phyloP scores from a whole-genome alignment of 176 grass and related monocot genomes.

The Aechmea fasciata region DNA sequence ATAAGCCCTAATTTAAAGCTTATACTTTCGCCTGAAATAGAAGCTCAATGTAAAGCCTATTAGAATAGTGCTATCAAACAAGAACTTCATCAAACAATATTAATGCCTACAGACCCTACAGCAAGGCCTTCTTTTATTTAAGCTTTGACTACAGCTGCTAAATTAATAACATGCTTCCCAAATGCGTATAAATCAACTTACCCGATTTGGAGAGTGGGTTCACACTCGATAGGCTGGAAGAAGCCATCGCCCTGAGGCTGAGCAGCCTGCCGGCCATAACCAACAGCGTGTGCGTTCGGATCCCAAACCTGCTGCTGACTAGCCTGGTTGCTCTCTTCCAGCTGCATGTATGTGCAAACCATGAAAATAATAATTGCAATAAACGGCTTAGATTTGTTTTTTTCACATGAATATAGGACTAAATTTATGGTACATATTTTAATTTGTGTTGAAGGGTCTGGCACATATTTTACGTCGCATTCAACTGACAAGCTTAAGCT shows the following conservation, averaged over 20 bases:
- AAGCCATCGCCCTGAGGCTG: constrained; percentile 27
- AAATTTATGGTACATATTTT: too few species aligned
- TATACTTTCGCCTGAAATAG: too few species aligned
- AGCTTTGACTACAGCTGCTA: constrained; percentile 1
- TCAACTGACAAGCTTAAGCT: too few species aligned
- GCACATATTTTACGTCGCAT: too few species aligned
- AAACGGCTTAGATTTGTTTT: background rate
- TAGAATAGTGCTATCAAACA: too few species aligned
- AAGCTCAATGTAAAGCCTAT: too few species aligned
- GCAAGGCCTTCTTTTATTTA: background rate
- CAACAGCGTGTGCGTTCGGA: constrained; percentile 8
- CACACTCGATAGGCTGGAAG: constrained; percentile 35
- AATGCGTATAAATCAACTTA: background rate
- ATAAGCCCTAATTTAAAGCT: too few species aligned
- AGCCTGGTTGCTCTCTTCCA: constrained; percentile 30
- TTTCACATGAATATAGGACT: too few species aligned
- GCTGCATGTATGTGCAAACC: constrained; percentile 3
- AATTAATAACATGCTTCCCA: background rate
- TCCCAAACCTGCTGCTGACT: constrained; percentile 36
- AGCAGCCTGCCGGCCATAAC: constrained; percentile 19
- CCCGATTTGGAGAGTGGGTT: constrained; percentile 46
- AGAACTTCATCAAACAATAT: too few species aligned
- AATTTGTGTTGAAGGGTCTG: too few species aligned
- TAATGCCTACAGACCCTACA: too few species aligned
- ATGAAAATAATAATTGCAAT: background rate